Conservation (phyloP, 768 basidiomycete genomes). For the Suillus spraguei region DNA sequence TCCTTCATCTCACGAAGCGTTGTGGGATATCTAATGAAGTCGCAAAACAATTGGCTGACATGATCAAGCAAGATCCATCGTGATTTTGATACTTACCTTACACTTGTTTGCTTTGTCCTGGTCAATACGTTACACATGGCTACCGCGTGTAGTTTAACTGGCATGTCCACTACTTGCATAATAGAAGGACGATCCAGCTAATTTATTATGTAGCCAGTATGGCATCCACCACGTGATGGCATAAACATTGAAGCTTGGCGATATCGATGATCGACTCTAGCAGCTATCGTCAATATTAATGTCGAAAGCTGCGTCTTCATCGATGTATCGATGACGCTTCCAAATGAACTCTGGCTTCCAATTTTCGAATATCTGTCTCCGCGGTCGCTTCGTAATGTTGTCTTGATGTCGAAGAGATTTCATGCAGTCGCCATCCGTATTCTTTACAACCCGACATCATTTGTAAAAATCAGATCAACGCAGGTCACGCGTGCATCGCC, state of each 20-base stretch:
- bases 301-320: background rate
- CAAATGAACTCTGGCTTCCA: slow-evolving; percentile 41
- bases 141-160: too few relatives aligned
- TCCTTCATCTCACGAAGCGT: background rate
- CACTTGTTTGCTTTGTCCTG: background rate
- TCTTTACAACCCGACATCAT: slow-evolving; percentile 23
- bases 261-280: too few relatives aligned
- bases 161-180: too few relatives aligned
- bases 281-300: background rate
- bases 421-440: slow-evolving; percentile 27
- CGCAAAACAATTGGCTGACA: background rate
- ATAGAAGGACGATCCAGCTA: too few relatives aligned
- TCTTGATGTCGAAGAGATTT: slow-evolving; percentile 33
- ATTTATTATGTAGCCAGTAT: background rate
- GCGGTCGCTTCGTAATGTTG: slow-evolving; percentile 33
- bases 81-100: background rate
- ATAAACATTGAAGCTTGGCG: too few relatives aligned
- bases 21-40: background rate
- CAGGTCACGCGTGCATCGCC: slow-evolving; percentile 37
- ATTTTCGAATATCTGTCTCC: slow-evolving; percentile 38
- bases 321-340: slow-evolving; percentile 20
- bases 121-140: background rate
- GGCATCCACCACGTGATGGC: background rate
- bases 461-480: slow-evolving; percentile 24
- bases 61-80: background rate